Base-by-base conservation (phyloP, 768 basidiomycete species). In the Postia placenta region DNA sequence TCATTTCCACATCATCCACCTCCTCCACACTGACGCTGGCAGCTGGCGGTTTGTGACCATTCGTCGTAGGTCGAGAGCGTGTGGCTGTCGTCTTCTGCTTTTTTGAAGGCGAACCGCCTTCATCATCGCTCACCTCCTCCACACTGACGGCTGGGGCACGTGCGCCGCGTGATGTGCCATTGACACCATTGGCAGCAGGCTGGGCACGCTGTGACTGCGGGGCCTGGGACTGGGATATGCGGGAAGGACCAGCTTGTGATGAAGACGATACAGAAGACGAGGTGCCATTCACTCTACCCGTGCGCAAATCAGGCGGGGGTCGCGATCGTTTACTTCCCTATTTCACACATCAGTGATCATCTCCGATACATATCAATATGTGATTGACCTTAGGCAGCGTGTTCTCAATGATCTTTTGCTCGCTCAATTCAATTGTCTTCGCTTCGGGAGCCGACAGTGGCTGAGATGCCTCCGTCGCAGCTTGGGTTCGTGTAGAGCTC, bases 321-420 rank as follows among this genome's bases (percentile, higher is more conserved):
- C 87, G 77, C 38, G 85, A 79, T 40, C 87, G 82, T 60, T 87
- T 87, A 61, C 81, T 87, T 50, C 87, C 87, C 86, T 88, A 60
- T 42, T 5, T 3, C 12, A 14, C 33, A n/a, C 3, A 35, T 22
- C 27, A 44, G 22, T 1, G 5, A 2, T 15, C 14, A 64, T n/a
- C n/a, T n/a, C n/a, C n/a, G n/a, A n/a, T n/a, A n/a, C n/a, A n/a
- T n/a, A n/a, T n/a, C n/a, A n/a, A n/a, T n/a, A n/a, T n/a, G n/a
- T n/a, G n/a, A n/a, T 75, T 50, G 50, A 80, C 82, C 74, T 81
- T 86, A 12, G 87, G 87, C 11, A 89, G 59, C 1, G 87, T 88
- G 2, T 86, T 85, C 65, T 87, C 85, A 39, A 90, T 84, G 43
- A 87, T 83, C 30, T 78, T 79, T 53, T 85, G 84, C 1, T 81